Conservation (phyloP, 1,284 basidiomycete species). For the Irpex rosettiformis region DNA sequence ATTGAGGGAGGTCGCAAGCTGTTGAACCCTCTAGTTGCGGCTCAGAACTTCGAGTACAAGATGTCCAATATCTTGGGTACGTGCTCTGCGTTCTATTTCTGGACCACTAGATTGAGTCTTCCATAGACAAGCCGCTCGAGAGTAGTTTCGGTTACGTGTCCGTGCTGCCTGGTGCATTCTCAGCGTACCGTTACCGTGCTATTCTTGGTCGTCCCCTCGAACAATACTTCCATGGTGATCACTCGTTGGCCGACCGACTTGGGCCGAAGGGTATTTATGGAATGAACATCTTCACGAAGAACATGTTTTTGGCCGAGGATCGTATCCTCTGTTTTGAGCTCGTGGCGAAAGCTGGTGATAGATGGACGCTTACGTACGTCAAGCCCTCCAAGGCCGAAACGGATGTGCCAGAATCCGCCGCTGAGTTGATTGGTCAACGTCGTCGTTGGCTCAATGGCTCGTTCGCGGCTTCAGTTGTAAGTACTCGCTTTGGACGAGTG, state of each 20-base stretch:
- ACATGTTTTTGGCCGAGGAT: conserved; percentile 95
- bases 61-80: conserved; percentile 92
- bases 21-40: conserved; percentile 90
- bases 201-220: conserved; percentile 91
- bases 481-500: conserved; percentile 26
- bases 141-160: conserved; percentile 95
- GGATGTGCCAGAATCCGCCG: conserved; percentile 88
- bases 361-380: conserved; percentile 92
- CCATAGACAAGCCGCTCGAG: conserved; percentile 87
- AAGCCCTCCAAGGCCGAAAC: conserved; percentile 96
- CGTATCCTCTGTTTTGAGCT: conserved; percentile 97
- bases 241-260: conserved; percentile 88
- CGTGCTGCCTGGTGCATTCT: conserved; percentile 95
- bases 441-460: conserved; percentile 97
- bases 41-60: conserved; percentile 99
- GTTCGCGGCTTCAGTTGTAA: conserved; percentile 90
- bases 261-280: conserved; percentile 94
- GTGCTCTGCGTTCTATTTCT: conserved; percentile 11
- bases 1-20: conserved; percentile 90
- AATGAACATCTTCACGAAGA: conserved; percentile 98
- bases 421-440: conserved; percentile 93
- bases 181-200: conserved; percentile 89
- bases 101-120: neutral
- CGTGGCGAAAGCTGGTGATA: conserved; percentile 84
- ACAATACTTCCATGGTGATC: conserved; percentile 99